phyloP scores from a whole-genome alignment of 1,139 yeast genomes.

The Spathaspora sp. region DNA sequence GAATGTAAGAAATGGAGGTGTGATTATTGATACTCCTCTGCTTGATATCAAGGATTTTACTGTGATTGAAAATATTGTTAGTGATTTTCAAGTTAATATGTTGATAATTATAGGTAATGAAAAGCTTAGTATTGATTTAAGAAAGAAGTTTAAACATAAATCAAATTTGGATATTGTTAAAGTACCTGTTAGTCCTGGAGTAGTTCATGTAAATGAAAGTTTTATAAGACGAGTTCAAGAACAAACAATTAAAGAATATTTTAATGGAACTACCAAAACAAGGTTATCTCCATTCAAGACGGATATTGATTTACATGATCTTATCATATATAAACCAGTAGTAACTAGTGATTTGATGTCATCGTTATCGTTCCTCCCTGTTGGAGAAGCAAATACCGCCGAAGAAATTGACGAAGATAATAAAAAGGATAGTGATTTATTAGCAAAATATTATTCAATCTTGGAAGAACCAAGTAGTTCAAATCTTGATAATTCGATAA shows the following conservation, averaged over 20 bases:
- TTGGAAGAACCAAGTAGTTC: slow-evolving; percentile 52
- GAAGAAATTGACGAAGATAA: slow-evolving; percentile 25
- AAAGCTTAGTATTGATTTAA: slow-evolving; percentile 62
- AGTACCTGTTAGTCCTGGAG: slow-evolving; percentile 70
- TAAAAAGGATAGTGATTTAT: slow-evolving; percentile 26
- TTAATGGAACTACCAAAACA: slow-evolving; percentile 71
- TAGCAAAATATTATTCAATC: slow-evolving; percentile 34
- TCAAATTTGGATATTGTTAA: slow-evolving; percentile 50
- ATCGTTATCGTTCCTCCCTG: slow-evolving; percentile 44
- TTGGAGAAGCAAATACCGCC: slow-evolving; percentile 44
- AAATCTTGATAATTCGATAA: slow-evolving; percentile 65
- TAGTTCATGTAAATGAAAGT: slow-evolving; percentile 69
- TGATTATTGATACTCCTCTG: slow-evolving; percentile 82
- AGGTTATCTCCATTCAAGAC: slow-evolving; percentile 72
- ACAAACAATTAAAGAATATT: slow-evolving; percentile 78
- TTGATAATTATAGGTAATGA: slow-evolving; percentile 64
- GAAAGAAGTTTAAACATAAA: slow-evolving; percentile 52
- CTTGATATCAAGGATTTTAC: slow-evolving; percentile 49
- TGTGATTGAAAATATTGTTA: slow-evolving; percentile 57
- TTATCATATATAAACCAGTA: slow-evolving; percentile 39
- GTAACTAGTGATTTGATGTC: slow-evolving; percentile 37
- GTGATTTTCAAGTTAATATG: slow-evolving; percentile 60
- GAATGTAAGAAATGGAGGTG: slow-evolving; percentile 53
- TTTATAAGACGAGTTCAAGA: slow-evolving; percentile 73
- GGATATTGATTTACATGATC: slow-evolving; percentile 38